Percentiles rank a stretch among this genome's conserved stretches.
Conservation (phyloP, 345 rosid species). For the Moricandia moricandioides region DNA sequence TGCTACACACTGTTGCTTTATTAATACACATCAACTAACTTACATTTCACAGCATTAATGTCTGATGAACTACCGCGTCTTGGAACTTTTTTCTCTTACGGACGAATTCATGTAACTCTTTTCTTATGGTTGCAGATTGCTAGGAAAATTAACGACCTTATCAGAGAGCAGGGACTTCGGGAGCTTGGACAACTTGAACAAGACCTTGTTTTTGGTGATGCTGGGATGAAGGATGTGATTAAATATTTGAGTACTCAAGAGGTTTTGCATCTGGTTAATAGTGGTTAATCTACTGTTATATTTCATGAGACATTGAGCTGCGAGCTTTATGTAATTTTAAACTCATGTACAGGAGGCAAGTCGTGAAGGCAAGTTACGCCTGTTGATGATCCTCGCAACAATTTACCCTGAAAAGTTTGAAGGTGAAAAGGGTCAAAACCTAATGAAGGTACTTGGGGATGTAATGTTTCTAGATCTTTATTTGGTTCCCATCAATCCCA, state of each 20-base stretch:
- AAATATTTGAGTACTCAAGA: conserved; percentile 74
- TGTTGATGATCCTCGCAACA: conserved; percentile 91
- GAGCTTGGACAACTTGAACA: conserved; percentile 97
- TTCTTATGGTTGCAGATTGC: conserved; percentile 72
- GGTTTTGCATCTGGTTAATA: conserved; percentile 43
- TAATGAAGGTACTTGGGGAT: conserved; percentile 71
- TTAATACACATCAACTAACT: background rate
- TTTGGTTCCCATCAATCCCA: background rate
- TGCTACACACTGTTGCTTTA: background rate
- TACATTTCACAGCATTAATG: conserved; percentile 1
- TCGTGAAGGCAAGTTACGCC: conserved; percentile 92
- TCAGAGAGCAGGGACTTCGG: conserved; percentile 78
- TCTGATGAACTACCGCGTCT: background rate
- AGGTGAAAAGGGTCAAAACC: conserved; percentile 82
- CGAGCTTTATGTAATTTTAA: background rate
- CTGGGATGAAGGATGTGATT: conserved; percentile 91
- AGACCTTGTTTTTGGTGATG: conserved; percentile 98
- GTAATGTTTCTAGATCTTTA: conserved; percentile 1
- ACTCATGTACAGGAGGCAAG: conserved; percentile 69
- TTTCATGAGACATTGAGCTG: background rate
- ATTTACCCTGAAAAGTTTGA: conserved; percentile 95
- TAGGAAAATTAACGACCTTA: conserved; percentile 76
- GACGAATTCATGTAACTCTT: conserved; percentile 13
- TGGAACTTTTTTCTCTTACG: background rate
- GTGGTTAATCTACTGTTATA: conserved; percentile 6